Evolutionary conservation across 116 monocot species (phyloP).

Genomic region (Zostera marina): DNA sequence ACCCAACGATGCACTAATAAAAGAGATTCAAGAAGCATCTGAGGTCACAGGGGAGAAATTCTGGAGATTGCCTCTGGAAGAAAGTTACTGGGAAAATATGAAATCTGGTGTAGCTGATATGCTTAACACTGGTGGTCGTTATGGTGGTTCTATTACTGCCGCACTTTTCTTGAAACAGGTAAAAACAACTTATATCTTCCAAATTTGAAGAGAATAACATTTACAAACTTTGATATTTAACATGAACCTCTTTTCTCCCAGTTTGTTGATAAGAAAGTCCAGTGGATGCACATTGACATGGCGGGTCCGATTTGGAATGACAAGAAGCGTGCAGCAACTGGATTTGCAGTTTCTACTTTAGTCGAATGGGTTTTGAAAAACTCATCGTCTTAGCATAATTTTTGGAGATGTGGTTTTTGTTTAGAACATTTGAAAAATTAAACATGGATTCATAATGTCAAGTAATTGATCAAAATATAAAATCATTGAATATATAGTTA

Average conservation of each 20-base stretch:
- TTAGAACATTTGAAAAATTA: no score
- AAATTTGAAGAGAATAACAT: no score
- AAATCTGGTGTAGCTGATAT: slow-evolving; percentile 94
- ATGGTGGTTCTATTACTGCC: slow-evolving; percentile 81
- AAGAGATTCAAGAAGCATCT: slow-evolving; percentile 54
- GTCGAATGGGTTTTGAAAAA: slow-evolving; percentile 85
- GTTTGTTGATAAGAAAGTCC: slow-evolving; percentile 90
- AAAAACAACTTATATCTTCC: no score
- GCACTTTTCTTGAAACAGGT: slow-evolving; percentile 97
- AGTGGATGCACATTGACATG: slow-evolving; percentile 94
- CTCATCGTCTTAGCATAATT: slow-evolving; percentile 23
- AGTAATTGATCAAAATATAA: background rate
- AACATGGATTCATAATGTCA: background rate
- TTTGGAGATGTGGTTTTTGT: background rate
- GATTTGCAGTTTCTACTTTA: slow-evolving; percentile 74
- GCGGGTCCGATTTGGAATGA: slow-evolving; percentile 81
- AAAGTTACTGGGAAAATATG: slow-evolving; percentile 92
- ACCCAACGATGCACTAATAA: slow-evolving; percentile 66
- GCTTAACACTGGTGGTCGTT: slow-evolving; percentile 75
- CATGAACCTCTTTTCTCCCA: slow-evolving; percentile 9
- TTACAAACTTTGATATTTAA: no score
- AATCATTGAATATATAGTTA: no score
- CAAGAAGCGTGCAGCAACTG: slow-evolving; percentile 51
- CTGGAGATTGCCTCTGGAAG: slow-evolving; percentile 89
- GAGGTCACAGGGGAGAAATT: slow-evolving; percentile 63